Percentiles rank a stretch among this genome's conserved stretches.
Evolutionary conservation across 1,284 basidiomycete species (phyloP).

Genomic region (Calocybe gambosa): DNA sequence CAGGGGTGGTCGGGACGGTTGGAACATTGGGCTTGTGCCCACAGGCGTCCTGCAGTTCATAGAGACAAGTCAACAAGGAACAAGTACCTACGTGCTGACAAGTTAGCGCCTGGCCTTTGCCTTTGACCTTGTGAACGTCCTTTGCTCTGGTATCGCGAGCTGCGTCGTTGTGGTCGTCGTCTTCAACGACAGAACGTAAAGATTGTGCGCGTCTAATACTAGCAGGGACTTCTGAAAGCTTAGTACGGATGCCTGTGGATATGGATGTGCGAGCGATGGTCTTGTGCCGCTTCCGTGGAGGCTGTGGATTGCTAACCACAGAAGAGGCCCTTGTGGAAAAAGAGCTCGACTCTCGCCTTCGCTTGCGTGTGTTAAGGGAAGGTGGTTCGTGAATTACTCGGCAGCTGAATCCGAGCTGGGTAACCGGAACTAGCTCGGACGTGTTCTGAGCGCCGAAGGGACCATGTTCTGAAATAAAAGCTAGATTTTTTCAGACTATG

Average conservation of each 20-base stretch:
- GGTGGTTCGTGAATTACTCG: constrained; percentile 10
- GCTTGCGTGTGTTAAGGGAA: not conserved
- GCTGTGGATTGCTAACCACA: not conserved
- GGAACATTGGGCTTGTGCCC: not conserved
- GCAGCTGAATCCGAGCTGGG: not conserved
- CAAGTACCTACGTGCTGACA: not conserved
- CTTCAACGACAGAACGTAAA: constrained; percentile 17
- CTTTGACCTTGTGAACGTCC: not conserved
- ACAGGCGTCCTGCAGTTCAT: not conserved
- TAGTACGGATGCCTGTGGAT: constrained; percentile 5
- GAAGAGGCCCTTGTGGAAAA: not conserved
- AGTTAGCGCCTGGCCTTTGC: not conserved
- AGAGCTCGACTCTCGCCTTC: not conserved
- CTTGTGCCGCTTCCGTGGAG: constrained; percentile 9
- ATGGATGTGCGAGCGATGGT: constrained; percentile 10
- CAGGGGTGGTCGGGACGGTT: constrained; percentile 2
- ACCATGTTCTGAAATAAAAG: not conserved
- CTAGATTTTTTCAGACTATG: not conserved
- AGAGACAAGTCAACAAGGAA: not conserved
- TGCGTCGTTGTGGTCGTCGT: not conserved
- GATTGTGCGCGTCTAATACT: constrained; percentile 28
- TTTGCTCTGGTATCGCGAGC: not conserved
- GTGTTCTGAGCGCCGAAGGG: not conserved
- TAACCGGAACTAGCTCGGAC: not conserved
- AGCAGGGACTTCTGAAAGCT: constrained; percentile 18